Conservation (phyloP, 345 rosid species). For the Camelina neglecta region DNA sequence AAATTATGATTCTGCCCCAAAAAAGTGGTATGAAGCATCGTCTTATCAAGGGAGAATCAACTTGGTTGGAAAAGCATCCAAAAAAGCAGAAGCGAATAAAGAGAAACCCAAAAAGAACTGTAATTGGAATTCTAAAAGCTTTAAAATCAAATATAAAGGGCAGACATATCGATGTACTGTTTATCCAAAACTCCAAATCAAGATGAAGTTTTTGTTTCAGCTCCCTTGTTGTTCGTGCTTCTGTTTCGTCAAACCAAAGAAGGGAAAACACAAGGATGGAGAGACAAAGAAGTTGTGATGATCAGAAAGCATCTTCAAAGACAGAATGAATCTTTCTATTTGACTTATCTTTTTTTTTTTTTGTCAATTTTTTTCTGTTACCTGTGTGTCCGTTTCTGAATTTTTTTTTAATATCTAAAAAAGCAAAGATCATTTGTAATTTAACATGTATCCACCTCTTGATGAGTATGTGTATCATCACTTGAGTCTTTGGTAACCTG, state of each 20-base stretch:
- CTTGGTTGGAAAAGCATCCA: slow-evolving; percentile 46
- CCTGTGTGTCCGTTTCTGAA: background rate
- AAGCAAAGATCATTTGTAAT: background rate
- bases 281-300: slow-evolving; percentile 41
- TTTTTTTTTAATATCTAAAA: too few species aligned
- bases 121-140: background rate
- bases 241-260: slow-evolving; percentile 61
- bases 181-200: slow-evolving; percentile 17
- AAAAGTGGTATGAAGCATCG: slow-evolving; percentile 31
- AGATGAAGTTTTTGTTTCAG: slow-evolving; percentile 67
- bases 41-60: slow-evolving; percentile 37
- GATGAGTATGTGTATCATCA: background rate
- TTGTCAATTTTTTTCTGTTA: slow-evolving; percentile 18
- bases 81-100: slow-evolving; percentile 38
- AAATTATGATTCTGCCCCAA: slow-evolving; percentile 7
- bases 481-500: background rate
- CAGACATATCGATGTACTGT: slow-evolving; percentile 17
- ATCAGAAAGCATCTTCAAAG: background rate
- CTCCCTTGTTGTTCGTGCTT: slow-evolving; percentile 55
- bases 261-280: slow-evolving; percentile 51
- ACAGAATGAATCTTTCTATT: background rate
- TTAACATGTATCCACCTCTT: background rate
- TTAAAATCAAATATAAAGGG: slow-evolving; percentile 19
- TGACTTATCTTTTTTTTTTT: slow-evolving; percentile 13
- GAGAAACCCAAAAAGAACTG: slow-evolving; percentile 4